phyloP scores from a whole-genome alignment of 2,329 filamentous ascomycete species.

The Colletotrichum lindemuthianum region DNA sequence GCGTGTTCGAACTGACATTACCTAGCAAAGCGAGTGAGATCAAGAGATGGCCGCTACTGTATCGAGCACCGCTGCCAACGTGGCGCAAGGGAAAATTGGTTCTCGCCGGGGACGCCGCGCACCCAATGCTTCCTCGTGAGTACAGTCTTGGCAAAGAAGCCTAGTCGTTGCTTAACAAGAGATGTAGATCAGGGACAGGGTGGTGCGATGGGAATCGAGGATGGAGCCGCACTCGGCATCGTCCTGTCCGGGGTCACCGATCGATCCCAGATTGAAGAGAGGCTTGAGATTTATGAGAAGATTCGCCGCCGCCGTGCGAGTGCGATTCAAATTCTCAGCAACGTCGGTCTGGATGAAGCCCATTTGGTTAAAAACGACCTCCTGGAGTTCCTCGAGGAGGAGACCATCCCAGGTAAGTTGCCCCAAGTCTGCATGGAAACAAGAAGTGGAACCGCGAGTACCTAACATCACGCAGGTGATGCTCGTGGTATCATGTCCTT shows the following conservation, averaged over 20 bases:
- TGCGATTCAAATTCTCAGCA: constrained; percentile 51
- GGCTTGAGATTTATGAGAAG: constrained; percentile 41
- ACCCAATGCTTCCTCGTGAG: constrained; percentile 51
- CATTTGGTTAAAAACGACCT: constrained; percentile 43
- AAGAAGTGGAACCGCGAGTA: neutral
- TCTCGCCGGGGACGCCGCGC: constrained; percentile 49
- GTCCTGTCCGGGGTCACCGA: constrained; percentile 40
- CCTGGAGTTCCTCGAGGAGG: constrained; percentile 40
- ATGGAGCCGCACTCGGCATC: constrained; percentile 46
- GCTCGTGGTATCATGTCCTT: constrained; percentile 25
- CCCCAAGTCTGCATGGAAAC: too few relatives aligned
- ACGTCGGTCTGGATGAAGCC: constrained; percentile 47
- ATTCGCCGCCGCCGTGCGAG: constrained; percentile 44
- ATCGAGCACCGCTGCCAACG: constrained; percentile 43
- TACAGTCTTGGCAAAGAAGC: neutral
- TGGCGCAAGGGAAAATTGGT: constrained; percentile 47
- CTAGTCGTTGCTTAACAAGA: neutral
- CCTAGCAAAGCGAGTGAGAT: constrained; percentile 47
- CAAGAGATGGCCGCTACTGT: constrained; percentile 48
- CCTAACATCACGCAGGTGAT: constrained; percentile 8
- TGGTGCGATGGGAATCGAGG: constrained; percentile 48
- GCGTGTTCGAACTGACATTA: neutral
- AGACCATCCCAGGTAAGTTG: constrained; percentile 44
- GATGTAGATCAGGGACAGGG: constrained; percentile 51
- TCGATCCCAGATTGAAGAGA: constrained; percentile 37